These are phyloP conservation scores for Stephanocyclus meneghinianus DNA, from an alignment of 352 stramenopile genomes.

Conservation along the genomic window DNA sequence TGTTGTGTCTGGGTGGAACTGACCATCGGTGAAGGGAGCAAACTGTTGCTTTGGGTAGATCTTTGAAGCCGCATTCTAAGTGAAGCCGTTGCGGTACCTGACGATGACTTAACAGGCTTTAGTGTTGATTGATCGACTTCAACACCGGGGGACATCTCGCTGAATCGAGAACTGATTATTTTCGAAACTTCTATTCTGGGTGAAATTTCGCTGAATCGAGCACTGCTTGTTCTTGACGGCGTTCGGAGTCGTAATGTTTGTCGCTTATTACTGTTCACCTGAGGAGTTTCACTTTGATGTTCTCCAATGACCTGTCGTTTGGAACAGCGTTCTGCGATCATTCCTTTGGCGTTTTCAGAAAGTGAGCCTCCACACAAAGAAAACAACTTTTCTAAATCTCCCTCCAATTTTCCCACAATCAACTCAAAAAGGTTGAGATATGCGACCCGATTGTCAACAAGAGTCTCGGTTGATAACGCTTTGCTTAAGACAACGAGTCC, in stretches of 20 bases:
- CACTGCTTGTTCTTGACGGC: constrained; percentile 24
- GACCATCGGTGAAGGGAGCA: constrained; percentile 3
- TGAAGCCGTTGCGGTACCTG: constrained; percentile 27
- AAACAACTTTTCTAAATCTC: constrained; percentile 67
- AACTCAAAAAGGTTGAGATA: constrained; percentile 75
- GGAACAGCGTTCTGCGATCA: constrained; percentile 67
- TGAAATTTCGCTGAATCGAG: background rate
- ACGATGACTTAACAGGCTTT: constrained; percentile 20
- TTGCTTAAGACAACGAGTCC: constrained; percentile 62
- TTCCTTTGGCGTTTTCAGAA: constrained; percentile 53
- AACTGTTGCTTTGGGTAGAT: constrained; percentile 13
- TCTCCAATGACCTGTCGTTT: constrained; percentile 31
- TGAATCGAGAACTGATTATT: too few relatives aligned
- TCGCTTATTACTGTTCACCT: constrained; percentile 21
- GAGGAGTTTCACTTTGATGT: too few relatives aligned
- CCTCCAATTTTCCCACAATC: constrained; percentile 70
- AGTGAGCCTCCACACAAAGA: constrained; percentile 59
- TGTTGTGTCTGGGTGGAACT: background rate
- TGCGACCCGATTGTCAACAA: constrained; percentile 71
- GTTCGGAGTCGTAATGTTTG: constrained; percentile 23
- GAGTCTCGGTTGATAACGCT: constrained; percentile 70
- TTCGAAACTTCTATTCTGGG: background rate
- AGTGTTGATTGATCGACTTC: background rate
- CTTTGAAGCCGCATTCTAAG: constrained; percentile 35
- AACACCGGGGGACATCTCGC: too few relatives aligned